These are phyloP conservation scores for Forsythia suspensa DNA, from an alignment of 257 asterid species.

Conservation along the genomic window DNA sequence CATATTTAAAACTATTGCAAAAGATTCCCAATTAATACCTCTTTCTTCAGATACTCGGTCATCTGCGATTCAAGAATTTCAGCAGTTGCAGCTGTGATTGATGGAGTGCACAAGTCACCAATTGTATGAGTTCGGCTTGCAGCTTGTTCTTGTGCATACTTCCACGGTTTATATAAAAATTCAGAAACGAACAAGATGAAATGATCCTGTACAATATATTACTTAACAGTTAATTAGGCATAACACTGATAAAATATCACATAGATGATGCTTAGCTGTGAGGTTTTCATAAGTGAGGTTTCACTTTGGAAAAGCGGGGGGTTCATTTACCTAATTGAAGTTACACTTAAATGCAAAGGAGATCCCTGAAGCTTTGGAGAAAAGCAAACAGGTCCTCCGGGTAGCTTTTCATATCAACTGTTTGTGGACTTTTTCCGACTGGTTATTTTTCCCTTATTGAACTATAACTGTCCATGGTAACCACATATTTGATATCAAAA, in stretches of 20 bases:
- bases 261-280: slow-evolving; percentile 15
- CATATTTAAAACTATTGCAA: slow-evolving; percentile 1
- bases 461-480: no score
- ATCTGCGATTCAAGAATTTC: slow-evolving; percentile 78
- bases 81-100: slow-evolving; percentile 84
- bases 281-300: slow-evolving; percentile 4
- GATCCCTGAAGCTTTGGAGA: no score
- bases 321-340: neutral
- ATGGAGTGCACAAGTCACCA: slow-evolving; percentile 83
- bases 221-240: slow-evolving; percentile 18
- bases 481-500: no score
- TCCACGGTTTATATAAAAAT: slow-evolving; percentile 90
- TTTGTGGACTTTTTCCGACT: no score
- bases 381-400: no score
- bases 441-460: no score
- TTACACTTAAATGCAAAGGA: neutral
- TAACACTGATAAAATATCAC: slow-evolving; percentile 15
- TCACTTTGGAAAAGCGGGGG: neutral
- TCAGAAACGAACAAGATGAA: slow-evolving; percentile 85
- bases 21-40: slow-evolving; percentile 40
- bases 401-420: no score
- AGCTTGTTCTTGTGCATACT: slow-evolving; percentile 83
- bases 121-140: slow-evolving; percentile 50
- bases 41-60: slow-evolving; percentile 70
- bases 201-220: slow-evolving; percentile 61